phyloP scores from a whole-genome alignment of 2,329 filamentous ascomycete genomes.

The Alternaria arbusti region DNA sequence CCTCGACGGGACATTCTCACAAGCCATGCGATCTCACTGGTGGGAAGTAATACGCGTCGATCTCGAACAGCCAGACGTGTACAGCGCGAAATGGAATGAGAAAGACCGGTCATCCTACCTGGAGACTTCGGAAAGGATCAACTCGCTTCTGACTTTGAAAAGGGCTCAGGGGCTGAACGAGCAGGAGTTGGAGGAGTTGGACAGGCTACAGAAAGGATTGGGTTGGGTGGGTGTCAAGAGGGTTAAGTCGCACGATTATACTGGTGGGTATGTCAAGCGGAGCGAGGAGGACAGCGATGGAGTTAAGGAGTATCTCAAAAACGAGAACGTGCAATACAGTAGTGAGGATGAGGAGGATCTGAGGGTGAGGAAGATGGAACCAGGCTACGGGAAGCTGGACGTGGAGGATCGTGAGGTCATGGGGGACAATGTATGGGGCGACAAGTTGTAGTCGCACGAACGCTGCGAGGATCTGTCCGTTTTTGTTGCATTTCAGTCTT shows the following conservation, averaged over 20 bases:
- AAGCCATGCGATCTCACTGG: not conserved
- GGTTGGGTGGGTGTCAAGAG: not conserved
- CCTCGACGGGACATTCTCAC: not conserved
- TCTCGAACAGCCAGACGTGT: not conserved
- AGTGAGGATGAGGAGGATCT: not conserved
- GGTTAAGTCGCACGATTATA: not conserved
- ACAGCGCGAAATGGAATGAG: not conserved
- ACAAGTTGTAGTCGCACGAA: not conserved
- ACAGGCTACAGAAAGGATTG: not conserved
- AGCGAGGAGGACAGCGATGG: not conserved
- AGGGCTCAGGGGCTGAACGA: not conserved
- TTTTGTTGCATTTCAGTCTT: not conserved
- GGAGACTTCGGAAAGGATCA: not conserved
- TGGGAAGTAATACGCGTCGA: not conserved
- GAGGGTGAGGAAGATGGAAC: not conserved
- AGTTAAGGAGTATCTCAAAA: not conserved
- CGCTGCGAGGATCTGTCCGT: not conserved
- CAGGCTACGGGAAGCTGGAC: not conserved
- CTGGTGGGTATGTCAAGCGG: not conserved
- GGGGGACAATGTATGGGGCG: not conserved
- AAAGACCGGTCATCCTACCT: not conserved
- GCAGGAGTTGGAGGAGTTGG: not conserved
- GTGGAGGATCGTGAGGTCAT: not conserved
- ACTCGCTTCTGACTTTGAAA: not conserved
- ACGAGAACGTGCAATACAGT: not conserved